These are phyloP conservation scores for Penicillium polonicum DNA, from an alignment of 2,329 filamentous ascomycete species.

Conservation along the genomic window DNA sequence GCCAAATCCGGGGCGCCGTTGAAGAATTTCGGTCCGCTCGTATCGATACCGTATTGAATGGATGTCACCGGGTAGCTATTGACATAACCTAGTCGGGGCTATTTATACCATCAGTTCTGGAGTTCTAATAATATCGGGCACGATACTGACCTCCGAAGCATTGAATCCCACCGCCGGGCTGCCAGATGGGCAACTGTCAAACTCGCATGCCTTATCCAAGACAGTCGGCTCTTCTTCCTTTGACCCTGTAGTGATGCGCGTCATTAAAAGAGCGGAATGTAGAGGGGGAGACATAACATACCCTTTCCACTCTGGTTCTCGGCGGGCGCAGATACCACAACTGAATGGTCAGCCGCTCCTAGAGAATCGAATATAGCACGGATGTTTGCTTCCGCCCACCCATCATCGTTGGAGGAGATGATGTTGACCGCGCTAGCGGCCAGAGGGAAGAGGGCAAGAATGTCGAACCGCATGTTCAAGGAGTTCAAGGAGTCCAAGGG, in stretches of 20 bases:
- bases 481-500: neutral
- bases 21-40: conserved; percentile 56
- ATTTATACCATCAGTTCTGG: neutral
- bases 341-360: conserved; percentile 56
- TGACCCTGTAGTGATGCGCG: conserved; percentile 48
- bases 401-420: conserved; percentile 69
- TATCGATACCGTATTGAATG: conserved; percentile 62
- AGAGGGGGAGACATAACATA: conserved; percentile 29
- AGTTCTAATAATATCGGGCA: neutral
- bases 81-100: conserved; percentile 65
- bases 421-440: conserved; percentile 49
- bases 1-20: conserved; percentile 59
- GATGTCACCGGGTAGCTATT: conserved; percentile 68
- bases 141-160: conserved; percentile 40
- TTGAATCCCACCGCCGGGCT: conserved; percentile 60
- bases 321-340: conserved; percentile 65
- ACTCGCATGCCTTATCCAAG: conserved; percentile 57
- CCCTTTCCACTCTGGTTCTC: conserved; percentile 64
- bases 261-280: conserved; percentile 4
- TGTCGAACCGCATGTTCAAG: conserved; percentile 24
- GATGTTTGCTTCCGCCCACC: conserved; percentile 69
- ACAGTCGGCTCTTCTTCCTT: conserved; percentile 49
- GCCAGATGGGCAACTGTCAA: conserved; percentile 58
- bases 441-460: conserved; percentile 13
- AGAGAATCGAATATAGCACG: conserved; percentile 60